Conservation (phyloP, 2,329 filamentous ascomycete species). For the Leptosphaerulina australis region DNA sequence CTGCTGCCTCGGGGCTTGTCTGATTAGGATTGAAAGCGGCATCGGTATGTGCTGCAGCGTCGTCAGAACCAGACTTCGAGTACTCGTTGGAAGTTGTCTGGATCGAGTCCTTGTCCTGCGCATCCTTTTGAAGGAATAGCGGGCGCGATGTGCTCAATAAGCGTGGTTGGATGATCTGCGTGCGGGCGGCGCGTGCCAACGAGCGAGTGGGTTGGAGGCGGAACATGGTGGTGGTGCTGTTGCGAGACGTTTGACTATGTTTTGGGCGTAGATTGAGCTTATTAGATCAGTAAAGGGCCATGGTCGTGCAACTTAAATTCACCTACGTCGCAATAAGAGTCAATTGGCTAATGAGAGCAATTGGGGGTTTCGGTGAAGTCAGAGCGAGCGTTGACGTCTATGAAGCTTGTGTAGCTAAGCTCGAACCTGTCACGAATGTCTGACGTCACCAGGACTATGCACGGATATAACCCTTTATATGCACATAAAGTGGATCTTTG, state of each 20-base stretch:
- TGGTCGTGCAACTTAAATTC: neutral
- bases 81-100: conserved; percentile 70
- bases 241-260: neutral
- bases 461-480: neutral
- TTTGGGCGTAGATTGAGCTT: neutral
- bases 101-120: conserved; percentile 63
- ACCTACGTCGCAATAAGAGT: neutral
- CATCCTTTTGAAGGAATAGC: conserved; percentile 48
- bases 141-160: conserved; percentile 33
- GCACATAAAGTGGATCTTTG: neutral
- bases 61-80: conserved; percentile 69
- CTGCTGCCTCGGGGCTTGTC: conserved; percentile 70
- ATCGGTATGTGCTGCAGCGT: conserved; percentile 60
- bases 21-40: conserved; percentile 72
- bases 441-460: conserved; percentile 10
- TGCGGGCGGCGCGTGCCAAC: conserved; percentile 24
- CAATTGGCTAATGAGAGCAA: neutral
- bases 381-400: conserved; percentile 11
- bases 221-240: conserved; percentile 30
- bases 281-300: neutral
- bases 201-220: conserved; percentile 31
- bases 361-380: conserved; percentile 1
- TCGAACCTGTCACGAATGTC: conserved; percentile 3
- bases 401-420: conserved; percentile 13
- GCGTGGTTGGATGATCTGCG: conserved; percentile 23